A percentile compares a stretch with the other conserved stretches of the same genome.
phyloP scores from a whole-genome alignment of 2,329 filamentous ascomycete species.

The Colletotrichum siamense region DNA sequence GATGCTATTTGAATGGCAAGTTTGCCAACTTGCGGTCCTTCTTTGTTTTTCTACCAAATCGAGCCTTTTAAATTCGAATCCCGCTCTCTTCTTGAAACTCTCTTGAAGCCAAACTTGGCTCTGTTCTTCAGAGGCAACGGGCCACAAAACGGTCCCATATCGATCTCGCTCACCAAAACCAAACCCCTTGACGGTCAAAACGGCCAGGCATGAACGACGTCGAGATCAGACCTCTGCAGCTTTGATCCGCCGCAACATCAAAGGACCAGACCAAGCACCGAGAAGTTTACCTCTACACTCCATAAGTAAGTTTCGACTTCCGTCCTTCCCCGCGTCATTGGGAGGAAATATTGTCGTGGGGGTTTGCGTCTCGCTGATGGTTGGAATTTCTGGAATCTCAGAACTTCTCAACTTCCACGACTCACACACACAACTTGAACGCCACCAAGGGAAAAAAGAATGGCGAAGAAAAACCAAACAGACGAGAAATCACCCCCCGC shows the following conservation, averaged over 20 bases:
- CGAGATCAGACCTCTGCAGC: not conserved
- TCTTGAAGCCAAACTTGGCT: not conserved
- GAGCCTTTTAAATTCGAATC: not conserved
- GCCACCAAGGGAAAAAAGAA: not conserved
- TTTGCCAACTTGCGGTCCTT: not conserved
- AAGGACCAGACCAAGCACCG: not conserved
- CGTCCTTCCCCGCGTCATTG: not conserved
- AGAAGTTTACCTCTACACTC: not conserved
- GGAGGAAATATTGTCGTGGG: not conserved
- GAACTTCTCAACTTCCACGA: not conserved
- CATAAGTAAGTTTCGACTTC: not conserved
- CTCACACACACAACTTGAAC: not conserved
- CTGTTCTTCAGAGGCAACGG: not conserved
- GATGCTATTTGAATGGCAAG: not conserved
- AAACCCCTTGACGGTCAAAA: not conserved
- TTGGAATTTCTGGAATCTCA: not conserved
- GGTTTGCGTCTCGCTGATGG: not conserved
- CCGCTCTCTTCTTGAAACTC: not conserved
- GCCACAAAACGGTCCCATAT: not conserved
- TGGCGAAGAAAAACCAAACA: not conserved
- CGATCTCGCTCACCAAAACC: not conserved
- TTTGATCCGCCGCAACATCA: not conserved
- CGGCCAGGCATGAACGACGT: not conserved
- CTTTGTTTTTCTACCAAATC: not conserved
- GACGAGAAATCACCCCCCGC: not conserved